Evolutionary conservation across 2,329 filamentous ascomycete species (phyloP).

Genomic region (Chaetomium sp.): DNA sequence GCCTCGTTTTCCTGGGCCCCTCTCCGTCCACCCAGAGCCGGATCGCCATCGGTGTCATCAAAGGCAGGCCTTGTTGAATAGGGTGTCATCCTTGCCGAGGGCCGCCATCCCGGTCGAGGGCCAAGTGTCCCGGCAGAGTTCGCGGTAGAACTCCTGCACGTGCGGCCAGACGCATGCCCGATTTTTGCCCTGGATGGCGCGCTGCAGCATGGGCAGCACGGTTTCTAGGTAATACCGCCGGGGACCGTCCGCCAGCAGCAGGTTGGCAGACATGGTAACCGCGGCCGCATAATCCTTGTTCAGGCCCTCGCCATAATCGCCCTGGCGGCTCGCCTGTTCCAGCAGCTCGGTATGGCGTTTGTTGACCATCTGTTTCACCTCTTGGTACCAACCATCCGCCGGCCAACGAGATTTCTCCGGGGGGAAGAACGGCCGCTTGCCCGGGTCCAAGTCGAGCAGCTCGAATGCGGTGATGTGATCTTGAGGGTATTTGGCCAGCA

Average conservation of each 20-base stretch:
- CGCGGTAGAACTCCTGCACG: not conserved
- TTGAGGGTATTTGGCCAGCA: not conserved
- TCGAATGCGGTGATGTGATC: not conserved
- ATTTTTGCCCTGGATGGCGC: not conserved
- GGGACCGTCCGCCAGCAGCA: not conserved
- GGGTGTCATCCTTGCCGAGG: too few species aligned
- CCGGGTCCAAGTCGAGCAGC: not conserved
- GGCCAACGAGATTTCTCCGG: not conserved
- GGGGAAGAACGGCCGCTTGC: not conserved
- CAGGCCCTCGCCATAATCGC: not conserved
- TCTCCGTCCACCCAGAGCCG: too few species aligned
- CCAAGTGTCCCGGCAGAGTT: not conserved
- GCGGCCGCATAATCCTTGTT: not conserved
- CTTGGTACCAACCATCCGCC: not conserved
- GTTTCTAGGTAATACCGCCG: not conserved
- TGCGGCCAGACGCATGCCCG: not conserved
- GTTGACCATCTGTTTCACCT: not conserved
- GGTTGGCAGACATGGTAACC: not conserved
- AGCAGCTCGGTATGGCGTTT: not conserved
- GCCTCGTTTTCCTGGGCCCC: too few species aligned
- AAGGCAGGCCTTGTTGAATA: too few species aligned
- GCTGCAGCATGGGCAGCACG: not conserved
- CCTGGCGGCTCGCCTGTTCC: not conserved
- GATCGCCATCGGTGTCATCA: too few species aligned
- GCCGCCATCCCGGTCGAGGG: not conserved